Evolutionary conservation across 139 green algal genomes (phyloP).

Genomic region (Trebouxia sp.): DNA sequence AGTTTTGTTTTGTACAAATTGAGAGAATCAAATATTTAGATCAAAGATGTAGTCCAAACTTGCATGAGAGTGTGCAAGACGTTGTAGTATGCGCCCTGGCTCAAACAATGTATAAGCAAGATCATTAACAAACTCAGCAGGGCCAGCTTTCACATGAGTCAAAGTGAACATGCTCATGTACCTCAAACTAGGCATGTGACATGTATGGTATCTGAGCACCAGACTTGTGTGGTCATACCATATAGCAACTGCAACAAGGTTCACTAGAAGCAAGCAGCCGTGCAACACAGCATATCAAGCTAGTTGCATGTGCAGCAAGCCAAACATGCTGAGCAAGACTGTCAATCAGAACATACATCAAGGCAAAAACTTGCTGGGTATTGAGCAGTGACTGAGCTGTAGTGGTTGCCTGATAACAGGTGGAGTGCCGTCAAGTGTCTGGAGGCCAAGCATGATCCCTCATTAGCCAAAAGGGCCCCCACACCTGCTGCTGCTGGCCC

Average conservation of each 20-base stretch:
- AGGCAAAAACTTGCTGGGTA: too few relatives aligned
- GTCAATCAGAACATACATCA: not conserved
- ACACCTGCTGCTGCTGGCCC: not conserved
- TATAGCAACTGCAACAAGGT: too few relatives aligned
- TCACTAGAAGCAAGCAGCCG: too few relatives aligned
- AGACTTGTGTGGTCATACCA: too few relatives aligned
- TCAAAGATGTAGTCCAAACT: conserved; percentile 33
- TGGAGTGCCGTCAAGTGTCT: conserved; percentile 34
- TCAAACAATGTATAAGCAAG: too few relatives aligned
- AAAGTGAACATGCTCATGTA: too few relatives aligned
- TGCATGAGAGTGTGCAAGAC: conserved; percentile 20
- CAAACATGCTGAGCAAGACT: not conserved
- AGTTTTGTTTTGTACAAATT: conserved; percentile 9
- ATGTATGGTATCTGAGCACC: too few relatives aligned
- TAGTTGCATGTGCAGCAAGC: not conserved
- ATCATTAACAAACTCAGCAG: too few relatives aligned
- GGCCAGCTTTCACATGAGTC: too few relatives aligned
- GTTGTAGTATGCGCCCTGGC: too few relatives aligned
- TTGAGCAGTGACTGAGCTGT: not conserved
- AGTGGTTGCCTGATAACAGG: not conserved
- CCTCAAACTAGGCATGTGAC: too few relatives aligned
- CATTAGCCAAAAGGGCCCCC: not conserved
- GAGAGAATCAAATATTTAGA: conserved; percentile 8
- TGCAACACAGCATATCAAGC: too few relatives aligned
- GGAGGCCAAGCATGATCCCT: conserved; percentile 21